phyloP scores from a whole-genome alignment of 768 basidiomycete species.

The Inosperma sp. region DNA sequence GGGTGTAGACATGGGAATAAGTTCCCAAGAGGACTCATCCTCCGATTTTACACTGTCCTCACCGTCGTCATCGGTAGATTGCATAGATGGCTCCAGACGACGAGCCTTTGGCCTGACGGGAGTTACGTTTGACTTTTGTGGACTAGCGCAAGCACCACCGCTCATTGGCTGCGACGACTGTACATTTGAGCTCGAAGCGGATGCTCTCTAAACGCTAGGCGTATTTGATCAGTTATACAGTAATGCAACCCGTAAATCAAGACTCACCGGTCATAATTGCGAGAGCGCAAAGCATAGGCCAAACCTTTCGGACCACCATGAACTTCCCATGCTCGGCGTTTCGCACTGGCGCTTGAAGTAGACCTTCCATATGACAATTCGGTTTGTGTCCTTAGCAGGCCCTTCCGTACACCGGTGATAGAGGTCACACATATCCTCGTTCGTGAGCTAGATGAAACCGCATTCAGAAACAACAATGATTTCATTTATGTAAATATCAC shows the following conservation, averaged over 20 bases:
- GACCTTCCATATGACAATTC: background rate
- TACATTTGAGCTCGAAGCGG: background rate
- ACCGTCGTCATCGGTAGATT: background rate
- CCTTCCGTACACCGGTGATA: background rate
- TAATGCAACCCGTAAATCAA: background rate
- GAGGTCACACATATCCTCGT: conserved; percentile 1
- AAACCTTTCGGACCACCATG: background rate
- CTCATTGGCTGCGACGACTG: background rate
- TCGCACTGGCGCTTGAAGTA: background rate
- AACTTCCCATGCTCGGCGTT: conserved; percentile 1
- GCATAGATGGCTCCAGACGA: background rate
- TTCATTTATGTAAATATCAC: background rate
- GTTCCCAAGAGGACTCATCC: background rate
- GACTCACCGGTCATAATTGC: background rate
- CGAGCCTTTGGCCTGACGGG: background rate
- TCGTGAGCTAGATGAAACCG: background rate
- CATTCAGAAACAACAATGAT: background rate
- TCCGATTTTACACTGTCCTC: background rate
- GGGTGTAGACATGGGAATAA: background rate
- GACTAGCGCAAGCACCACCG: background rate
- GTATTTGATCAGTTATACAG: background rate
- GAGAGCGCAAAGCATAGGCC: background rate
- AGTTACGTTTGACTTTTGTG: background rate
- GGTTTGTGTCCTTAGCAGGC: background rate
- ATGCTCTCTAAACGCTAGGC: background rate